phyloP scores from a whole-genome alignment of 108 stramenopile species.

The Cyclotella baltica region DNA sequence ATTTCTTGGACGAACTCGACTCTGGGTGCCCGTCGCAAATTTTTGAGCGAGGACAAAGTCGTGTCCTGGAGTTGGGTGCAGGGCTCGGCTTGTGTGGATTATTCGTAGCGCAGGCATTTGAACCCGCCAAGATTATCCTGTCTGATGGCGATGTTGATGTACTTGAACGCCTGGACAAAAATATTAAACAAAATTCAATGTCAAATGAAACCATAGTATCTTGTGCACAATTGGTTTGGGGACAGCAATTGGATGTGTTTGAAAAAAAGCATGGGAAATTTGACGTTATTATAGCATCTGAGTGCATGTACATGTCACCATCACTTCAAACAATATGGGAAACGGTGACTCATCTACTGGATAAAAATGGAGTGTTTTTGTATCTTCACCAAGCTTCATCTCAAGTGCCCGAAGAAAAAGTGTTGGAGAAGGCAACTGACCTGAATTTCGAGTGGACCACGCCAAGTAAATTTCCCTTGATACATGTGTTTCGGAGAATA shows the following conservation, averaged over 20 bases:
- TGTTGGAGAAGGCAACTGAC: slow-evolving; percentile 12
- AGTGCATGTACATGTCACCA: slow-evolving; percentile 23
- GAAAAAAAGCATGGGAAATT: slow-evolving; percentile 14
- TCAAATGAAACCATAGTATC: not conserved
- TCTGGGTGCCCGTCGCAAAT: not conserved
- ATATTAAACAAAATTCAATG: slow-evolving; percentile 8
- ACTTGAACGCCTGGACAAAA: slow-evolving; percentile 6
- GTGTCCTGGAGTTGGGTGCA: slow-evolving; percentile 10
- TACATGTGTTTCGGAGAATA: slow-evolving; percentile 14
- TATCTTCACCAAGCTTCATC: slow-evolving; percentile 11
- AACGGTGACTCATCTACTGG: not conserved
- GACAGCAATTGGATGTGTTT: slow-evolving; percentile 2
- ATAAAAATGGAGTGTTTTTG: slow-evolving; percentile 9
- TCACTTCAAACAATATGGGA: slow-evolving; percentile 10
- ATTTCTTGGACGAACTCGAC: not conserved
- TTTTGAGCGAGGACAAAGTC: not conserved
- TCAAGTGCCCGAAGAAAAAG: slow-evolving; percentile 9
- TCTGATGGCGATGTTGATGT: slow-evolving; percentile 16
- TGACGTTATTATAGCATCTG: slow-evolving; percentile 14
- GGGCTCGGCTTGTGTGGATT: slow-evolving; percentile 12
- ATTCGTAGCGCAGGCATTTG: slow-evolving; percentile 3
- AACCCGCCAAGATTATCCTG: not conserved
- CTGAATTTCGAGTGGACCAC: slow-evolving; percentile 3
- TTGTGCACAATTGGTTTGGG: slow-evolving; percentile 16
- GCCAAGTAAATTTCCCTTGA: not conserved